Conservation (phyloP, 2,329 filamentous ascomycete genomes). For the Cordyceps militaris region DNA sequence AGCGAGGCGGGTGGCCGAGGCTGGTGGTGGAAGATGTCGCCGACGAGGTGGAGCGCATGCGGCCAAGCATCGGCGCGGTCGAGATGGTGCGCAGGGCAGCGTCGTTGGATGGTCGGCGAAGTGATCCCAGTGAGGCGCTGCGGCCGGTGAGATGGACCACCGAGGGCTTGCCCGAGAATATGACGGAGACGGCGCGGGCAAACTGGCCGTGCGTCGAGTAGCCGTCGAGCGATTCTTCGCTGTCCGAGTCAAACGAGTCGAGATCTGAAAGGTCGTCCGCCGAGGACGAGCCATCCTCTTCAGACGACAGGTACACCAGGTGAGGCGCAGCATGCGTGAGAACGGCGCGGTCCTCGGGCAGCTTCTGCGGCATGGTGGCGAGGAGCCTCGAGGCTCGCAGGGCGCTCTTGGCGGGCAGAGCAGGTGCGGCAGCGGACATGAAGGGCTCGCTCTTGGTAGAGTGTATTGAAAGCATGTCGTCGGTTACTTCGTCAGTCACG, state of each 20-base stretch:
- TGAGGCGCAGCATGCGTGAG: conserved; percentile 41
- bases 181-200: conserved; percentile 51
- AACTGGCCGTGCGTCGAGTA: conserved; percentile 46
- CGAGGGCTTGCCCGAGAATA: conserved; percentile 53
- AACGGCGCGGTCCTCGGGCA: conserved; percentile 23
- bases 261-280: conserved; percentile 39
- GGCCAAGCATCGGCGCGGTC: conserved; percentile 25
- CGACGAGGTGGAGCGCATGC: conserved; percentile 27
- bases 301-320: conserved; percentile 57
- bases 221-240: conserved; percentile 25
- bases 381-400: conserved; percentile 39
- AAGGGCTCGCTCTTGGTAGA: conserved; percentile 17
- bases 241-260: conserved; percentile 34
- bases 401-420: conserved; percentile 44
- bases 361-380: conserved; percentile 26
- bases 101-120: conserved; percentile 17
- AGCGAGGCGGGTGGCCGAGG: conserved; percentile 29
- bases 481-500: conserved; percentile 2
- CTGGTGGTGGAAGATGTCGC: conserved; percentile 27
- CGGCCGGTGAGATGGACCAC: conserved; percentile 45
- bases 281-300: conserved; percentile 58
- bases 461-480: conserved; percentile 24
- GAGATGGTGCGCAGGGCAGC: conserved; percentile 24
- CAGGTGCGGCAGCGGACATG: conserved; percentile 27
- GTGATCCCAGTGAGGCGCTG: conserved; percentile 36